A percentile compares a stretch with the other conserved stretches of the same genome.
phyloP scores from a whole-genome alignment of 176 grass and related monocot species.

The Rhynchospora pubera region DNA sequence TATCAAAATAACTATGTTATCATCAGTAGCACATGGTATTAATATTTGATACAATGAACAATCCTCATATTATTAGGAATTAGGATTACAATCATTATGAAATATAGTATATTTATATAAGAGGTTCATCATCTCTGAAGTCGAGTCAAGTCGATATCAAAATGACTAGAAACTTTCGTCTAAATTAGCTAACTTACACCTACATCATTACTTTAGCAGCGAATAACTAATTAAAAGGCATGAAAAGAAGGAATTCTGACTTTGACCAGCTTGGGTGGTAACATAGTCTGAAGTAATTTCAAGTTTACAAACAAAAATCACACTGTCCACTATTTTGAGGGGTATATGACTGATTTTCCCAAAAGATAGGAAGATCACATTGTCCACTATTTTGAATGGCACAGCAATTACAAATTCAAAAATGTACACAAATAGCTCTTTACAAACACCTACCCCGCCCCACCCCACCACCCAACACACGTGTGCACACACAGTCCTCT shows the following conservation, averaged over 20 bases:
- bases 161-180: not conserved
- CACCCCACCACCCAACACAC: not conserved
- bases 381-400: not conserved
- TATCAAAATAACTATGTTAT: too few relatives aligned
- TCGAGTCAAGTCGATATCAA: not conserved
- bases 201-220: not conserved
- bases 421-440: not conserved
- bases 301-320: not conserved
- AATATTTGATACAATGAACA: too few relatives aligned
- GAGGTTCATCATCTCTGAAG: too few relatives aligned
- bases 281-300: not conserved
- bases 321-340: too few relatives aligned
- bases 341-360: too few relatives aligned
- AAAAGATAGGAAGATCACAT: too few relatives aligned
- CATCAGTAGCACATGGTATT: too few relatives aligned
- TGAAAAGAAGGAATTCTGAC: not conserved
- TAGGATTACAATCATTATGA: too few relatives aligned
- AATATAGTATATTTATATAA: too few relatives aligned
- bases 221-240: not conserved
- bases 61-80: too few relatives aligned
- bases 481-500: too few relatives aligned
- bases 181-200: not conserved
- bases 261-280: not conserved
- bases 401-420: not conserved
- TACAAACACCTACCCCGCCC: too few relatives aligned